A percentile compares a stretch with the other conserved stretches of the same genome.
These are phyloP conservation scores for Fusarium nanum DNA, from an alignment of 2,329 filamentous ascomycete species.

Conservation along the genomic window DNA sequence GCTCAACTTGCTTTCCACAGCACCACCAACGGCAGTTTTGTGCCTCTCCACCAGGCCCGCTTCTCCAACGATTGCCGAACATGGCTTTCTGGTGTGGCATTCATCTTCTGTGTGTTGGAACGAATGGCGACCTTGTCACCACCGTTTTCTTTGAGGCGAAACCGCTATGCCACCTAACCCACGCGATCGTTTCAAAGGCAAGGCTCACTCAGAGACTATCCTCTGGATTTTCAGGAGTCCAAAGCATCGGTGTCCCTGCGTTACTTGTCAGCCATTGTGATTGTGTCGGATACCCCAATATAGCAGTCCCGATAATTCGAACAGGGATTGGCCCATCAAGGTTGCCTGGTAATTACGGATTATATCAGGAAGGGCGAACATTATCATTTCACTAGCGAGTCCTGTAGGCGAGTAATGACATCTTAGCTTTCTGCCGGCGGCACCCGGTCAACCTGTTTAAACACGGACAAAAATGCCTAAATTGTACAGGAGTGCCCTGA, in stretches of 20 bases:
- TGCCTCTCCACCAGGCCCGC: slow-evolving; percentile 45
- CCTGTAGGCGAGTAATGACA: slow-evolving; percentile 25
- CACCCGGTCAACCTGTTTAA: slow-evolving; percentile 38
- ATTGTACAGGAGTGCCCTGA: slow-evolving; percentile 32
- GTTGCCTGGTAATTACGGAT: slow-evolving; percentile 30
- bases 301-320: slow-evolving; percentile 42
- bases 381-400: slow-evolving; percentile 37
- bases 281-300: slow-evolving; percentile 43
- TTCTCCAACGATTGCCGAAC: slow-evolving; percentile 49
- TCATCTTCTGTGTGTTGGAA: slow-evolving; percentile 12
- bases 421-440: slow-evolving; percentile 39
- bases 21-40: slow-evolving; percentile 47
- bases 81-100: slow-evolving; percentile 40
- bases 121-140: slow-evolving; percentile 1
- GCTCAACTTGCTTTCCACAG: slow-evolving; percentile 43
- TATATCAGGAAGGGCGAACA: slow-evolving; percentile 40
- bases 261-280: slow-evolving; percentile 31
- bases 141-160: background rate
- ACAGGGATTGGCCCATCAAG: slow-evolving; percentile 44
- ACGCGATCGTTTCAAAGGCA: slow-evolving; percentile 17
- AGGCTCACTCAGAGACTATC: background rate
- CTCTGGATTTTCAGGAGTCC: background rate
- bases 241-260: slow-evolving; percentile 28
- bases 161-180: background rate
- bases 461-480: slow-evolving; percentile 40